phyloP scores from a whole-genome alignment of 495 filamentous ascomycete species.

The Xylaria grammica region DNA sequence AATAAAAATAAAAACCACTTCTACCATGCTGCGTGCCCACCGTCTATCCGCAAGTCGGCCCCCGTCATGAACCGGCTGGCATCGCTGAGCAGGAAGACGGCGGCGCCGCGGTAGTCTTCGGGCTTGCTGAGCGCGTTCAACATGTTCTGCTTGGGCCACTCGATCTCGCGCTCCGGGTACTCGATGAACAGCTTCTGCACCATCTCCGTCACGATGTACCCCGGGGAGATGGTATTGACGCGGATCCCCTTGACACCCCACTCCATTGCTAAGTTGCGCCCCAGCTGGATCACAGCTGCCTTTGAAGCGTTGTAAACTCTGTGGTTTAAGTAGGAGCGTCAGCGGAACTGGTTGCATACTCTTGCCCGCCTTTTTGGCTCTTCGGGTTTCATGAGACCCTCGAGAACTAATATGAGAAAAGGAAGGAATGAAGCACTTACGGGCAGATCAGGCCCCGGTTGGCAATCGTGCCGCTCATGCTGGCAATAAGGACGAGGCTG shows the following conservation, averaged over 20 bases:
- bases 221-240: slow-evolving; percentile 93
- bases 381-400: not conserved
- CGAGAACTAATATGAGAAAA: not conserved
- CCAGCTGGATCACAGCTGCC: slow-evolving; percentile 83
- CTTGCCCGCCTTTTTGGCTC: not conserved
- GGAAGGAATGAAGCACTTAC: slow-evolving; percentile 34
- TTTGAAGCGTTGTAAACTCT: slow-evolving; percentile 93
- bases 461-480: slow-evolving; percentile 81
- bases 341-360: not conserved
- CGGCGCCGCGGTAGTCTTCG: slow-evolving; percentile 79
- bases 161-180: slow-evolving; percentile 73
- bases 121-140: slow-evolving; percentile 78
- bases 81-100: slow-evolving; percentile 84
- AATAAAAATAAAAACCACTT: not conserved
- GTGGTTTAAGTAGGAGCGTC: slow-evolving; percentile 23
- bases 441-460: slow-evolving; percentile 63
- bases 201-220: slow-evolving; percentile 95
- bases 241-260: slow-evolving; percentile 89
- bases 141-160: slow-evolving; percentile 92
- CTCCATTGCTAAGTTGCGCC: slow-evolving; percentile 82
- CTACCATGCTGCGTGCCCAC: slow-evolving; percentile 82
- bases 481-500: slow-evolving; percentile 75
- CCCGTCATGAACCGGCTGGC: slow-evolving; percentile 90
- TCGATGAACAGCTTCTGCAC: slow-evolving; percentile 77
- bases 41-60: slow-evolving; percentile 79